Conservation (phyloP, 441 rosid species). For the Erodium trifolium region DNA sequence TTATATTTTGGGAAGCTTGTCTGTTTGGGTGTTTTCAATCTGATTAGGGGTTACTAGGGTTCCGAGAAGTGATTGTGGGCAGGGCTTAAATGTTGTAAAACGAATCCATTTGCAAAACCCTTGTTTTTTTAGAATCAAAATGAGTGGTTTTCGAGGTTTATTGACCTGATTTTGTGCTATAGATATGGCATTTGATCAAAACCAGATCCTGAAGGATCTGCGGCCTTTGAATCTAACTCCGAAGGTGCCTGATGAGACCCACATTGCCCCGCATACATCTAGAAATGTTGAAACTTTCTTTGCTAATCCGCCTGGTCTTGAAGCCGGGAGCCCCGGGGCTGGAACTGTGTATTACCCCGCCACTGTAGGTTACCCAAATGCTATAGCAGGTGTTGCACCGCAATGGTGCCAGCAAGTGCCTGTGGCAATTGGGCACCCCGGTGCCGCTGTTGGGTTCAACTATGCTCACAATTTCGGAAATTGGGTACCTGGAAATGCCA, state of each 20-base stretch:
- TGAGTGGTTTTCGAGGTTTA: slow-evolving; percentile 10
- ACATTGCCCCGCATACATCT: slow-evolving; percentile 27
- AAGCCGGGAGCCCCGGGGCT: slow-evolving; percentile 28
- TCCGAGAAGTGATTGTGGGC: neutral
- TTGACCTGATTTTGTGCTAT: slow-evolving; percentile 12
- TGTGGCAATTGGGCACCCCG: slow-evolving; percentile 30
- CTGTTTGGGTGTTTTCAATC: neutral
- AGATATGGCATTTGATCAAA: slow-evolving; percentile 60
- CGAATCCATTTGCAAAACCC: slow-evolving; percentile 12
- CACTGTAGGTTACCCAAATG: slow-evolving; percentile 34
- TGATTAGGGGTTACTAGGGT: slow-evolving; percentile 10
- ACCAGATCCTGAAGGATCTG: slow-evolving; percentile 35
- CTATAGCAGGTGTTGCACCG: slow-evolving; percentile 23
- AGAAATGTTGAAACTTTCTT: slow-evolving; percentile 28
- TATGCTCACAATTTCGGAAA: slow-evolving; percentile 14
- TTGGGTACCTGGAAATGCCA: slow-evolving; percentile 20
- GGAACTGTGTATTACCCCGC: slow-evolving; percentile 38
- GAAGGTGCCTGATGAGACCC: slow-evolving; percentile 37
- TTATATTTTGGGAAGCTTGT: neutral
- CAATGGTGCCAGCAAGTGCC: slow-evolving; percentile 28
- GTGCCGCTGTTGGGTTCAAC: slow-evolving; percentile 28
- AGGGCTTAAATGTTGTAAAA: neutral
- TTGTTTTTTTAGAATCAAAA: neutral
- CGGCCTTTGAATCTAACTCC: slow-evolving; percentile 36
- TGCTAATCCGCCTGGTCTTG: slow-evolving; percentile 21